Conservation (phyloP, 73 alveolate genomes). For the Effrenium voratum region DNA sequence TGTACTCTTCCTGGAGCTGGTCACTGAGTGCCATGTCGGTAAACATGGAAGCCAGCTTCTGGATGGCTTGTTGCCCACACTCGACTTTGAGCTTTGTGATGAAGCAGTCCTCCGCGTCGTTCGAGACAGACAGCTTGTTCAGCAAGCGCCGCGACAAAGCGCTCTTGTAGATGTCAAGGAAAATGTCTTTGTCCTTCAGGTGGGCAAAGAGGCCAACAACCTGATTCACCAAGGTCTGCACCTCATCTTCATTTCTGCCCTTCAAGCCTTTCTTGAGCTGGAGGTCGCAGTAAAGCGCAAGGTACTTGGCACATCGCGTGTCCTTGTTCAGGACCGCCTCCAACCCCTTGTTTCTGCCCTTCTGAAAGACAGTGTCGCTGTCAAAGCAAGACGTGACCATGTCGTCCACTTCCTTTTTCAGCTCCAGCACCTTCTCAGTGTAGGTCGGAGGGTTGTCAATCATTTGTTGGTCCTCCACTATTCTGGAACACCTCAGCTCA, state of each 20-base stretch:
- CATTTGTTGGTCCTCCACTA: constrained; percentile 82
- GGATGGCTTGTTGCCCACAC: constrained; percentile 93
- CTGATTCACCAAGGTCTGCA: constrained; percentile 70
- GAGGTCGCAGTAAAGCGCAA: constrained; percentile 89
- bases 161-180: constrained; percentile 94
- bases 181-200: constrained; percentile 91
- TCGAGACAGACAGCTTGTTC: constrained; percentile 83
- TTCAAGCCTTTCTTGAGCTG: constrained; percentile 93
- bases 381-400: constrained; percentile 81
- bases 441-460: constrained; percentile 73
- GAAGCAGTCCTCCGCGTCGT: constrained; percentile 91
- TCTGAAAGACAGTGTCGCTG: constrained; percentile 59
- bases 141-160: constrained; percentile 87
- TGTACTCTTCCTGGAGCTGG: constrained; percentile 90
- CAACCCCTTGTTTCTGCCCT: constrained; percentile 78
- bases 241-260: constrained; percentile 86
- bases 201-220: constrained; percentile 58
- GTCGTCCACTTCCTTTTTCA: constrained; percentile 82
- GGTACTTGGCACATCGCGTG: constrained; percentile 94
- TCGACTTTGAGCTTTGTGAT: constrained; percentile 90
- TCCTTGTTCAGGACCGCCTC: constrained; percentile 92
- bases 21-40: constrained; percentile 88
- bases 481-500: constrained; percentile 52
- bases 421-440: constrained; percentile 78
- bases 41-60: constrained; percentile 90